phyloP scores from a whole-genome alignment of 306 rosid species.

The Quercus alba region DNA sequence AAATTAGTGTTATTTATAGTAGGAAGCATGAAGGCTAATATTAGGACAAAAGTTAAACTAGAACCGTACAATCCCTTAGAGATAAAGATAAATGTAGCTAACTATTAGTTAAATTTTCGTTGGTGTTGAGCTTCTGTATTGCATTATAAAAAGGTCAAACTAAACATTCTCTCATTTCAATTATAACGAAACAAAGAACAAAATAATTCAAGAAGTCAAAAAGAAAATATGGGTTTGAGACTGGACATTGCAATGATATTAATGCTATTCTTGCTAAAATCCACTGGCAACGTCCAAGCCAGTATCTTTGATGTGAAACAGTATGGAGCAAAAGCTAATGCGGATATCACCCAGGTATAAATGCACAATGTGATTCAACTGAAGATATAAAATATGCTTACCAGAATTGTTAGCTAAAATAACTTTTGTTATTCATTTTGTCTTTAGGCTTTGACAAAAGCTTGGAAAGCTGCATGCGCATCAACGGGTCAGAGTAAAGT shows the following conservation, averaged over 20 bases:
- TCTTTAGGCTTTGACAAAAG: slow-evolving; percentile 14
- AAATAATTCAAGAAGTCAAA: background rate
- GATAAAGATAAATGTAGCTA: background rate
- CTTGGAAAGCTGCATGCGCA: slow-evolving; percentile 10
- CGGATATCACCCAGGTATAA: slow-evolving; percentile 22
- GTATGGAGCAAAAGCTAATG: slow-evolving; percentile 17
- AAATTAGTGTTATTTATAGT: no score
- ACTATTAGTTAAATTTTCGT: background rate
- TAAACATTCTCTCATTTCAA: no score
- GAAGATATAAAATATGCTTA: background rate
- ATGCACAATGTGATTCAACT: background rate
- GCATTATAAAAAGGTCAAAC: background rate
- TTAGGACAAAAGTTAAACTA: background rate
- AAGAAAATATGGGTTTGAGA: slow-evolving; percentile 11
- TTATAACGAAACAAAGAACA: no score
- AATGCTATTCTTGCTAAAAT: background rate
- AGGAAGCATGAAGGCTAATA: background rate
- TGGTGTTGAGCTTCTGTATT: background rate
- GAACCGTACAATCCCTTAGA: background rate
- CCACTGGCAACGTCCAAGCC: background rate
- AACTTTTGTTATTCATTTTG: background rate
- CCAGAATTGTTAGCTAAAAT: background rate
- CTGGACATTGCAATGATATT: background rate
- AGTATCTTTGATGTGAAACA: background rate
- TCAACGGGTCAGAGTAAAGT: slow-evolving; percentile 1